Evolutionary conservation across 495 filamentous ascomycete genomes (phyloP), one percentile per base, ranked within the genome.

Genomic region (Neurospora sp.): DNA sequence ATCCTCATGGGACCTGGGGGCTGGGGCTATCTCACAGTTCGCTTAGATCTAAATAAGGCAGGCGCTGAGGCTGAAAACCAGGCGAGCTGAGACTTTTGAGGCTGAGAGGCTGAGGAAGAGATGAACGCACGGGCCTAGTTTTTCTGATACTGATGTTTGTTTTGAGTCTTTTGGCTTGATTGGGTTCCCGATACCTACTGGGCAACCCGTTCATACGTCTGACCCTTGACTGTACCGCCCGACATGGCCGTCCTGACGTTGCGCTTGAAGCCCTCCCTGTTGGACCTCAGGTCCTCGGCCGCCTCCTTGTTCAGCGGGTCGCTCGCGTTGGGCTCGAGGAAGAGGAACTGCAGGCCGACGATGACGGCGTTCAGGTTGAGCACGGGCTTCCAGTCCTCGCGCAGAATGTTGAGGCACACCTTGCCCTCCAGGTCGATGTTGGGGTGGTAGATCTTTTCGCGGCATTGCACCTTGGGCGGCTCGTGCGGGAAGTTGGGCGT

Each of bases 231-330:
- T n/a, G 80, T 82, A 14, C 94, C 93, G 72, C 96, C 96, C 31
- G 82, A 84, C 93, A 99, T 97, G 5, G 92, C 85, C 14, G 83
- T 82, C 76, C 92, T 87, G 27, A 98, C 96, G 79, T 98, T 97
- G 70, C 93, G 85, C 85, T 94, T 96, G 83, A 99, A 99, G 40
- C 84, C 87, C 20, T 98, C 96, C 20, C 93, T 83, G 76, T 92
- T 96, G 37, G 83, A 83, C 74, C 94, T 88, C 75, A 99, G 87
- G 81, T 98, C 96, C 66, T 97, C 93, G 1, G 96, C 96, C 3
- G 96, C 96, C 76, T 98, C 94, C 84, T 99, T 97, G 81, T 99
- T 99, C 38, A 99, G 84, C n/a, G 96, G 96, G 80, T 99, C 96
- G 40, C 90, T 92, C 8, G 96, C 93, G 79, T 99, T 99, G 11